A percentile compares a stretch with the other conserved stretches of the same genome.
These are phyloP conservation scores for Ascochyta rabiei DNA, from an alignment of 2,329 filamentous ascomycete genomes.

Conservation along the genomic window DNA sequence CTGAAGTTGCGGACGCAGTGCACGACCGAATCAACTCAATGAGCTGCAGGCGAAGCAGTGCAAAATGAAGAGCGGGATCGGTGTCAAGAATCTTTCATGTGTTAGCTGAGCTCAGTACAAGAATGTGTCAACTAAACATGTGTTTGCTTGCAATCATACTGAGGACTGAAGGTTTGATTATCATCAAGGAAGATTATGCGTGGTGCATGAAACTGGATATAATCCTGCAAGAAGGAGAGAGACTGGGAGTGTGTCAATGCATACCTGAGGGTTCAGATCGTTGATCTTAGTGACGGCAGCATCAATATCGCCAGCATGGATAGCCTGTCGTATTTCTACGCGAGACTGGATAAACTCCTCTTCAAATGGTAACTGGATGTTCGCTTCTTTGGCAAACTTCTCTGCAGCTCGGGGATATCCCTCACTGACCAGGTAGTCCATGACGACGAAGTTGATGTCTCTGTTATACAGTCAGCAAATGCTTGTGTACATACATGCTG, in stretches of 20 bases:
- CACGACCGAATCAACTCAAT: slow-evolving; percentile 89
- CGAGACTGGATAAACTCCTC: slow-evolving; percentile 75
- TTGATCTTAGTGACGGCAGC: slow-evolving; percentile 86
- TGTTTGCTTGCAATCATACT: slow-evolving; percentile 68
- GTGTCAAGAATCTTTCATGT: slow-evolving; percentile 77
- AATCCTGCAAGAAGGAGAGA: slow-evolving; percentile 78
- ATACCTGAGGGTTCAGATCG: slow-evolving; percentile 87
- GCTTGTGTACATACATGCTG: neutral
- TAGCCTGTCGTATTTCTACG: slow-evolving; percentile 82
- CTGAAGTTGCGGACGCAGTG: slow-evolving; percentile 67
- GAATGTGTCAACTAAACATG: slow-evolving; percentile 10
- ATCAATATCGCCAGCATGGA: slow-evolving; percentile 85
- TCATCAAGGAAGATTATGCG: slow-evolving; percentile 96
- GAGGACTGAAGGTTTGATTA: slow-evolving; percentile 80
- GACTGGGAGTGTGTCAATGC: slow-evolving; percentile 40
- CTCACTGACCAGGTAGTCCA: slow-evolving; percentile 96
- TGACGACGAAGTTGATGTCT: slow-evolving; percentile 92
- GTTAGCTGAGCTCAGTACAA: slow-evolving; percentile 31
- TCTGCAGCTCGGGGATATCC: slow-evolving; percentile 91
- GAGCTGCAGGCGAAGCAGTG: slow-evolving; percentile 85
- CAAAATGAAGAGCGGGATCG: slow-evolving; percentile 84
- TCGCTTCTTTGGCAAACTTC: slow-evolving; percentile 93
- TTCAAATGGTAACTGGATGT: slow-evolving; percentile 76
- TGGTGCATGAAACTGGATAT: slow-evolving; percentile 99
- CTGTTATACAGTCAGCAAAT: slow-evolving; percentile 57